Evolutionary conservation across 192 early-diverging fungal genomes (phyloP).

Genomic region (Coemansia sp.): DNA sequence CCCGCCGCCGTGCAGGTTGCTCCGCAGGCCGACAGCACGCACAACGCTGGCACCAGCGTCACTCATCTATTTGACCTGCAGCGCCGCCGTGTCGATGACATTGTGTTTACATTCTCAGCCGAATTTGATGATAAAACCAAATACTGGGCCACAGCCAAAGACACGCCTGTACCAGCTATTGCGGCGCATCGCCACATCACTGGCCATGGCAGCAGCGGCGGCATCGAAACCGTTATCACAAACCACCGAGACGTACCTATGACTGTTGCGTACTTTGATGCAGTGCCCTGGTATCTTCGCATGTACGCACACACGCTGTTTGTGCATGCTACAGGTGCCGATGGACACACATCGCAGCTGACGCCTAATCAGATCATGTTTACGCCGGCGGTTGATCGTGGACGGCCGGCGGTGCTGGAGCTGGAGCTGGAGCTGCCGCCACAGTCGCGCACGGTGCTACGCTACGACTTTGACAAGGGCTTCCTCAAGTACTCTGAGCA

Average conservation of each 20-base stretch:
- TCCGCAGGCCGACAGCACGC: conserved; percentile 16
- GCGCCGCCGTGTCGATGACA: conserved; percentile 12
- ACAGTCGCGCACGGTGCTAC: conserved; percentile 62
- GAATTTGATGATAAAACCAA: neutral
- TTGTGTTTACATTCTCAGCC: conserved; percentile 12
- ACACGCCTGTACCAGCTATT: neutral
- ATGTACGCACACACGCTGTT: conserved; percentile 87
- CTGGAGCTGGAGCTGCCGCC: conserved; percentile 65
- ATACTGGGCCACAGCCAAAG: neutral
- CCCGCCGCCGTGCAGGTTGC: conserved; percentile 12
- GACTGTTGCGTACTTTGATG: conserved; percentile 66
- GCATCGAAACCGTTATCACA: conserved; percentile 68
- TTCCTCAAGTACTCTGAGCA: conserved; percentile 96
- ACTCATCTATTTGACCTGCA: conserved; percentile 28
- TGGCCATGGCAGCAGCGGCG: conserved; percentile 79
- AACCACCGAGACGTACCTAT: conserved; percentile 58
- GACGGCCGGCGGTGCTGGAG: conserved; percentile 79
- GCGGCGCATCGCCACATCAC: conserved; percentile 45
- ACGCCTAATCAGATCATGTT: conserved; percentile 37
- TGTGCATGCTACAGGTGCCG: conserved; percentile 26
- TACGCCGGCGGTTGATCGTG: conserved; percentile 76
- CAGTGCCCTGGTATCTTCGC: conserved; percentile 90
- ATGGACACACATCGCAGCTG: conserved; percentile 7
- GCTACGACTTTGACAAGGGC: conserved; percentile 84
- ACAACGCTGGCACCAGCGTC: neutral